These are phyloP conservation scores for Pseudogymnoascus sp. DNA, from an alignment of 2,329 filamentous ascomycete species.

Conservation along the genomic window DNA sequence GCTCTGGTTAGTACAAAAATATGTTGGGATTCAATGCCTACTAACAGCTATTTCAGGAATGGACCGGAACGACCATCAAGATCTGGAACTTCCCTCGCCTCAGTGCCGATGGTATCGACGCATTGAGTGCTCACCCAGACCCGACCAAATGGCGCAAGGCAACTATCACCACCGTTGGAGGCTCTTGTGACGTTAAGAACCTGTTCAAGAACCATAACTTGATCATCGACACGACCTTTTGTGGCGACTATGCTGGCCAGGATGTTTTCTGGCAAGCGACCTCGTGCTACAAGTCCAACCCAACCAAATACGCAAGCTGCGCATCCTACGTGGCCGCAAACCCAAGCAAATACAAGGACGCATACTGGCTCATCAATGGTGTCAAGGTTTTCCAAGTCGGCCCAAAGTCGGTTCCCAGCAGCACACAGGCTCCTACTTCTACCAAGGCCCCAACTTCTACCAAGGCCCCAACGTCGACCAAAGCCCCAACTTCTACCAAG, in stretches of 20 bases:
- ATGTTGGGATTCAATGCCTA: conserved; percentile 33
- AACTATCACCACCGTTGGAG: conserved; percentile 47
- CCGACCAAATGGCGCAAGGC: conserved; percentile 61
- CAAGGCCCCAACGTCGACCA: not conserved
- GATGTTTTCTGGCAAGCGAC: conserved; percentile 45
- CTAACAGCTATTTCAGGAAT: conserved; percentile 52
- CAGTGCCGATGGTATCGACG: conserved; percentile 55
- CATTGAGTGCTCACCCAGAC: conserved; percentile 53
- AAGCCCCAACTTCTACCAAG: not conserved
- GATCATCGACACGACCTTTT: conserved; percentile 76
- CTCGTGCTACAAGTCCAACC: conserved; percentile 44
- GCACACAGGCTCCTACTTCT: not conserved
- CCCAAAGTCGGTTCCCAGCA: not conserved
- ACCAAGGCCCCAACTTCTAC: not conserved
- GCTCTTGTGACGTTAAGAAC: conserved; percentile 58
- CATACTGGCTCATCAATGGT: conserved; percentile 68
- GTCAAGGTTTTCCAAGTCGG: conserved; percentile 52
- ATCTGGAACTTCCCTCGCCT: conserved; percentile 71
- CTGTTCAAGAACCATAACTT: conserved; percentile 68
- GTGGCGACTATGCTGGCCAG: conserved; percentile 73
- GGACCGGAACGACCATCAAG: conserved; percentile 57
- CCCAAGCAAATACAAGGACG: conserved; percentile 58
- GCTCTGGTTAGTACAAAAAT: conserved; percentile 41
- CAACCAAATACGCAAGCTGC: conserved; percentile 54
- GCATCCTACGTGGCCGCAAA: conserved; percentile 62